Percentiles rank a stretch among this genome's conserved stretches.
These are phyloP conservation scores for Citrus inodora DNA, from an alignment of 345 rosid genomes.

Conservation along the genomic window DNA sequence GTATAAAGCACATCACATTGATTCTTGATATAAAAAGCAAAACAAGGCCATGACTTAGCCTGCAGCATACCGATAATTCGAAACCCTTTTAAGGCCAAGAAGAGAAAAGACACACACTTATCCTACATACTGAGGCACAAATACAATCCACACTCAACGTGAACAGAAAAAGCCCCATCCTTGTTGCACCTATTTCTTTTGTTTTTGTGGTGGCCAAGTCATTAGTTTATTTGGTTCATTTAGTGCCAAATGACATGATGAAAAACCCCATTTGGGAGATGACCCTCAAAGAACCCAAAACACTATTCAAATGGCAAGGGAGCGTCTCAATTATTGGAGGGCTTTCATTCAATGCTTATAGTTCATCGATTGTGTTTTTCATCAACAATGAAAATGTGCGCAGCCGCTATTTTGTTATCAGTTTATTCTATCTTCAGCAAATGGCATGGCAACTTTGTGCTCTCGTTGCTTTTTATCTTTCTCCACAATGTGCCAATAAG, in stretches of 20 bases:
- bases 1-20: neutral
- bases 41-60: neutral
- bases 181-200: neutral
- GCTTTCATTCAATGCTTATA: too few relatives aligned
- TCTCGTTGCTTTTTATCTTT: neutral
- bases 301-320: neutral
- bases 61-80: neutral
- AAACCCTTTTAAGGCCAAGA: neutral
- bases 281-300: conserved; percentile 6
- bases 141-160: neutral
- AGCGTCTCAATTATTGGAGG: neutral
- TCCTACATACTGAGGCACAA: neutral
- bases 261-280: neutral
- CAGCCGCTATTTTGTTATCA: neutral
- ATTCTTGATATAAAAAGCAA: conserved; percentile 7
- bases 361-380: too few relatives aligned
- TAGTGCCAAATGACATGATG: conserved; percentile 5
- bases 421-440: neutral
- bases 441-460: neutral
- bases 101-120: neutral
- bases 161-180: neutral
- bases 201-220: neutral
- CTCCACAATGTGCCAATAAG: neutral
- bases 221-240: neutral
- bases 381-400: neutral